Evolutionary conservation across 805 yeast species (phyloP), one percentile per base, ranked within the genome.

Genomic region (Myxozyma vanderwaltii): DNA sequence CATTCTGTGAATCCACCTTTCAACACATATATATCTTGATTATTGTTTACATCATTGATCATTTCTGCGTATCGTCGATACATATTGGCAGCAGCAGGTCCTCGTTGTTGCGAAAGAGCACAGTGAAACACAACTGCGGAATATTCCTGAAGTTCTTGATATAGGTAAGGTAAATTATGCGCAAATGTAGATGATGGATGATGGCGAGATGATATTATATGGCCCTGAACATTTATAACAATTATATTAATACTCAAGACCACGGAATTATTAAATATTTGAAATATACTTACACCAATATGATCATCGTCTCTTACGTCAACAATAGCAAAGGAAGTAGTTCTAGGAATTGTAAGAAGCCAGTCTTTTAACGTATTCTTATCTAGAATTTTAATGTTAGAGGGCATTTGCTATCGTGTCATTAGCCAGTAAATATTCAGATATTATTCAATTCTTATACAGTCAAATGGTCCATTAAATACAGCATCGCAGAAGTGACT

Each of bases 291-390:
- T 61, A 74, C 89, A 1, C 97, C 97, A 41, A 86, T 71, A 69
- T 80, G 81, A 72, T 92, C 97, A 6, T 81, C 79, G 56, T 91
- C 97, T 54, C 98, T 79, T 1, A 92, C 97, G 68, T 91, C 98
- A 1, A 92, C 80, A 2, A 91, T 81, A 29, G 56, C 51, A 23
- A 63, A 44, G 23, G 57, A 51, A 7, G 45, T n/a, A 19, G 64
- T 56, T 21, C 41, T 47, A 17, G 53, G 50, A n/a, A 29, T 33
- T 12, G 40, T 40, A 23, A 61, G 56, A n/a, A 61, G 33, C 64
- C 64, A 61, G 26, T 43, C 12, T 19, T 49, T 27, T 35, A 61
- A 57, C 2, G 55, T 54, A 26, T 40, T 27, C 39, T 46, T 54
- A 45, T 61, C 64, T 4, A 61, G 7, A 12, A 45, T 31, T 24